Evolutionary conservation across 148 eudicot genomes (phyloP).

Genomic region (Rhododendron williamsianum): DNA sequence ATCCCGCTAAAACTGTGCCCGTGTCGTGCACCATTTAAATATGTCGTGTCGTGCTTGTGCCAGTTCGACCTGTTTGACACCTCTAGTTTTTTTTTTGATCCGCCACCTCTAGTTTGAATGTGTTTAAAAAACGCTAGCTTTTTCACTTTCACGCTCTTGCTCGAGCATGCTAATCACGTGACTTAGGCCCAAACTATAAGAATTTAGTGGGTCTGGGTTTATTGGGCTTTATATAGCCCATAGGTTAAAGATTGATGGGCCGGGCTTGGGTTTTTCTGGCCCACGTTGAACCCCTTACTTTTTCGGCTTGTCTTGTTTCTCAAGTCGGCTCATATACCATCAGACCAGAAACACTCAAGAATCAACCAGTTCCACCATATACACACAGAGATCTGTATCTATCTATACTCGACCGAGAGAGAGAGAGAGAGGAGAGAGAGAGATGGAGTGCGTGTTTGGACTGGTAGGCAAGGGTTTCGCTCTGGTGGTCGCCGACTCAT

Average conservation of each 20-base stretch:
- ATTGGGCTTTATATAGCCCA: not conserved
- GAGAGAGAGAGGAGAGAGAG: slow-evolving; percentile 12
- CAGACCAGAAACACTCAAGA: not conserved
- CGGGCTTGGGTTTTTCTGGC: not conserved
- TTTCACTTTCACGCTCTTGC: too few relatives aligned
- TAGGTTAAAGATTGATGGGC: not conserved
- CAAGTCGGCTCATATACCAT: not conserved
- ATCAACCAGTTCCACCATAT: not conserved
- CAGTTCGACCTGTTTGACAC: too few relatives aligned
- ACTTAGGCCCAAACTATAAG: too few relatives aligned
- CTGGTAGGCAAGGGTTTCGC: slow-evolving; percentile 72
- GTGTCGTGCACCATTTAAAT: too few relatives aligned
- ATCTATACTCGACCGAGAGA: not conserved
- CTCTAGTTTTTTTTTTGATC: too few relatives aligned
- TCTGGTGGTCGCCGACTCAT: slow-evolving; percentile 67
- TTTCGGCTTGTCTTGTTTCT: not conserved
- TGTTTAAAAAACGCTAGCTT: too few relatives aligned
- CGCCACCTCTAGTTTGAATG: too few relatives aligned
- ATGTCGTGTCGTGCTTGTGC: too few relatives aligned
- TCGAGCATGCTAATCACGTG: too few relatives aligned
- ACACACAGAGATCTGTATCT: not conserved
- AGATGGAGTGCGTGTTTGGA: slow-evolving; percentile 85
- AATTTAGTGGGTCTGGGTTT: not conserved
- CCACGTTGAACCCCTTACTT: not conserved
- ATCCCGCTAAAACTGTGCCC: too few relatives aligned